Percentiles rank a stretch among this genome's conserved stretches.
Evolutionary conservation across 1,139 yeast genomes (phyloP).

Genomic region (Candida anutae): DNA sequence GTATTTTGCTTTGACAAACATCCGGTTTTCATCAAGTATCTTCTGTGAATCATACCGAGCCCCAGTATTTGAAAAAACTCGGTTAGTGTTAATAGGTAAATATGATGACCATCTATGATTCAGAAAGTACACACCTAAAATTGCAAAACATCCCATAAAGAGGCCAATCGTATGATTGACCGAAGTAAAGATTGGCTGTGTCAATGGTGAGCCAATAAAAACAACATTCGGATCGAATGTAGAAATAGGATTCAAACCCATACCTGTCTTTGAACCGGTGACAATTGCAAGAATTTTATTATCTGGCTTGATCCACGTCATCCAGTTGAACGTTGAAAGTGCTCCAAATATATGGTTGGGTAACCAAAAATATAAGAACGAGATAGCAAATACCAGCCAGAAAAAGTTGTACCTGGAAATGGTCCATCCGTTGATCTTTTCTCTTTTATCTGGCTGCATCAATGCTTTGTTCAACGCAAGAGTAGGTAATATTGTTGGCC

Average conservation of each 20-base stretch:
- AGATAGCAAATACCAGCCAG: constrained; percentile 6
- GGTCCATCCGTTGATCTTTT: constrained; percentile 13
- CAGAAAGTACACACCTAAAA: constrained; percentile 21
- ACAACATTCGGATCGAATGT: constrained; percentile 13
- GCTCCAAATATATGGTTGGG: constrained; percentile 12
- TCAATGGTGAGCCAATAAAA: constrained; percentile 7
- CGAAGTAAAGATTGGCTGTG: constrained; percentile 24
- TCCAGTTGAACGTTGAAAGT: constrained; percentile 13
- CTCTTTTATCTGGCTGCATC: constrained; percentile 10
- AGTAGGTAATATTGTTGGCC: constrained; percentile 14
- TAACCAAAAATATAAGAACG: constrained; percentile 14
- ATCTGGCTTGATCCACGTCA: constrained; percentile 14
- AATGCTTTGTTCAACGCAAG: constrained; percentile 15
- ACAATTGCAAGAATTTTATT: constrained; percentile 11
- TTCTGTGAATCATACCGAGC: constrained; percentile 7
- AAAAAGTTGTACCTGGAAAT: constrained; percentile 12
- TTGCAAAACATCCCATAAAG: constrained; percentile 23
- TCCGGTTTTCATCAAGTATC: constrained; percentile 7
- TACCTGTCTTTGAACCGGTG: constrained; percentile 10
- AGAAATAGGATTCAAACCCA: constrained; percentile 13
- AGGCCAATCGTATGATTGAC: constrained; percentile 30
- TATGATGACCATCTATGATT: constrained; percentile 12
- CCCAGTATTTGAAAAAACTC: constrained; percentile 11
- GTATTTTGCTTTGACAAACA: constrained; percentile 12
- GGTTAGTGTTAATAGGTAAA: constrained; percentile 11